Base-by-base conservation (phyloP, 1,284 basidiomycete genomes). In the Cryptococcus amylolentus region DNA sequence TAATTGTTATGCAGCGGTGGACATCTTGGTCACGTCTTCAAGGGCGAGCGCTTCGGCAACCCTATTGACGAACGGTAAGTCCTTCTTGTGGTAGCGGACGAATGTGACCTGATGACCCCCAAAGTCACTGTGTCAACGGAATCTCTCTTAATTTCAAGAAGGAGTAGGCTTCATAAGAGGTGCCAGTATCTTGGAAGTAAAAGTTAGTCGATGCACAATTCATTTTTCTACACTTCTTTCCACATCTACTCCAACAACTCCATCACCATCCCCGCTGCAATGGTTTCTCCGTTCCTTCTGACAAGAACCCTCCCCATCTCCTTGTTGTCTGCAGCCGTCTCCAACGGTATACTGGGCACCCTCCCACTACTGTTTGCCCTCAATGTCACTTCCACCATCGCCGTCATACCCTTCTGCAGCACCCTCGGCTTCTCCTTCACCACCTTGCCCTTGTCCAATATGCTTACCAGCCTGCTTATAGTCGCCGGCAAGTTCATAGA, bases 271-370 rank as follows among this genome's bases (percentile, higher is more conserved):
- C 56, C 94, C 53, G 94, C 94, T 46, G 88, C 91, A 58, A 98
- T 89, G 0, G 95, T 98, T 79, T 98, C 93, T 0, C 96, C 95
- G 18, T 86, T 86, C 59, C 94, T 81, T 40, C 95, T 81, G 59
- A 98, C 81, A 52, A 98, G 75, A 47, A 98, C 84, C 43, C 95
- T 81, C 0, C 94, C 94, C 95, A 98, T 96, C 63, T 96, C 91
- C 77, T 98, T 98, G 78, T 93, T 98, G n/a, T 80, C 80, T 4
- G 85, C 77, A 61, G 95, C 95, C 1, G 88, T 84, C 72, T 98
- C 95, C 18, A 96, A 72, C 2, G 93, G 89, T 31, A 96, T 87
- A 2, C 85, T 81, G 9, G 84, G 81, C 1, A 77, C 70, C 4
- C 83, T 50, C 13, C 64, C 82, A 2, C 82, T 81, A 44, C 83